Conservation (phyloP, 75 land plant genomes). For the Pinus tabuliformis region DNA sequence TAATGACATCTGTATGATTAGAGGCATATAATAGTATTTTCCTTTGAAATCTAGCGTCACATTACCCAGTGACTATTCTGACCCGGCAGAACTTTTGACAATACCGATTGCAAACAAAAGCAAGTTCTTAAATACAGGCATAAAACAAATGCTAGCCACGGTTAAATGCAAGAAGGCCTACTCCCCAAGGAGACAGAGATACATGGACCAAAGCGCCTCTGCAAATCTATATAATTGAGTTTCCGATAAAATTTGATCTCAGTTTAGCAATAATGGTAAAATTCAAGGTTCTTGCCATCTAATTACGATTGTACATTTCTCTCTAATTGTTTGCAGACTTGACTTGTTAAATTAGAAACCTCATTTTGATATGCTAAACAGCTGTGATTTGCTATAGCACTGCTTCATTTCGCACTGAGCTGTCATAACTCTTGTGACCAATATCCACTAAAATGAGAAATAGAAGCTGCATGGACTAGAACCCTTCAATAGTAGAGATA, state of each 20-base stretch:
- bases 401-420: not conserved
- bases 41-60: not conserved
- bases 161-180: not conserved
- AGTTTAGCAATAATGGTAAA: not conserved
- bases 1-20: too few species aligned
- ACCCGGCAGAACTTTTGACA: not conserved
- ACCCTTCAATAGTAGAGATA: not conserved
- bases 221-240: not conserved
- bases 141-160: not conserved
- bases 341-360: not conserved
- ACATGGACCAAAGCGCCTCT: not conserved
- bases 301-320: not conserved
- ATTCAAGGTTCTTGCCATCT: not conserved
- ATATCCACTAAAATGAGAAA: not conserved
- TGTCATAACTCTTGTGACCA: not conserved
- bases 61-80: not conserved
- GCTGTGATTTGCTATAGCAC: not conserved
- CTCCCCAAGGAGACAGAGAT: not conserved
- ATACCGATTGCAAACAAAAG: not conserved
- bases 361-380: not conserved
- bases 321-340: not conserved
- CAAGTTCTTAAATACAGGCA: not conserved
- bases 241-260: not conserved
- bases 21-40: not conserved
- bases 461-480: slow-evolving; percentile 3